A percentile compares a stretch with the other conserved stretches of the same genome.
phyloP scores from a whole-genome alignment of 768 basidiomycete genomes.

The Clitopilus hobsonii region DNA sequence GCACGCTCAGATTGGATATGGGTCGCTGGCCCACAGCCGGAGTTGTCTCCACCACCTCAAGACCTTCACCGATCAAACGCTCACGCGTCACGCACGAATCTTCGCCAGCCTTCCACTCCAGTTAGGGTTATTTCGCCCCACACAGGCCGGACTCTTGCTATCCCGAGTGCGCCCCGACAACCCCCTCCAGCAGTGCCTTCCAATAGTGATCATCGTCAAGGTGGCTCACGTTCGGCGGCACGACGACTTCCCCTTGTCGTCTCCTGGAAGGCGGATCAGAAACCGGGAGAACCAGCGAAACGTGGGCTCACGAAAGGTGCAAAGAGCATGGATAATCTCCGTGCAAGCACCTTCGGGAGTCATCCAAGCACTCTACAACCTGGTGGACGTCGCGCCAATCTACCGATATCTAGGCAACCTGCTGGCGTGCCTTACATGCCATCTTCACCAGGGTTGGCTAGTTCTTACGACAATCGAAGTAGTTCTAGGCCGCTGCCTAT shows the following conservation, averaged over 20 bases:
- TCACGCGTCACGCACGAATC: conserved; percentile 18
- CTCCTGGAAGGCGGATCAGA: conserved; percentile 44
- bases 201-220: conserved; percentile 25
- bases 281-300: conserved; percentile 24
- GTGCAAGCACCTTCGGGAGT: conserved; percentile 22
- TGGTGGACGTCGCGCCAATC: conserved; percentile 25
- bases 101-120: conserved; percentile 26
- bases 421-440: conserved; percentile 16
- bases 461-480: conserved; percentile 38
- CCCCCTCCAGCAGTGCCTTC: conserved; percentile 33
- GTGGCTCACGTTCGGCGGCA: conserved; percentile 29
- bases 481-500: conserved; percentile 34
- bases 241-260: conserved; percentile 49
- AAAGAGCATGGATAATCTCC: conserved; percentile 60
- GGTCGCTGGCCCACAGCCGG: conserved; percentile 25
- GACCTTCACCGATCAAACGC: conserved; percentile 15
- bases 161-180: conserved; percentile 32
- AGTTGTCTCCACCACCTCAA: conserved; percentile 18
- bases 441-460: conserved; percentile 27
- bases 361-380: conserved; percentile 31
- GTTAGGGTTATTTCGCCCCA: conserved; percentile 27
- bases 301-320: conserved; percentile 29
- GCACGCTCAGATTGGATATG: conserved; percentile 23
- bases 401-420: conserved; percentile 28
- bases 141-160: conserved; percentile 22